Conservation (phyloP, 352 stramenopile genomes). For the Lagenidium giganteum region DNA sequence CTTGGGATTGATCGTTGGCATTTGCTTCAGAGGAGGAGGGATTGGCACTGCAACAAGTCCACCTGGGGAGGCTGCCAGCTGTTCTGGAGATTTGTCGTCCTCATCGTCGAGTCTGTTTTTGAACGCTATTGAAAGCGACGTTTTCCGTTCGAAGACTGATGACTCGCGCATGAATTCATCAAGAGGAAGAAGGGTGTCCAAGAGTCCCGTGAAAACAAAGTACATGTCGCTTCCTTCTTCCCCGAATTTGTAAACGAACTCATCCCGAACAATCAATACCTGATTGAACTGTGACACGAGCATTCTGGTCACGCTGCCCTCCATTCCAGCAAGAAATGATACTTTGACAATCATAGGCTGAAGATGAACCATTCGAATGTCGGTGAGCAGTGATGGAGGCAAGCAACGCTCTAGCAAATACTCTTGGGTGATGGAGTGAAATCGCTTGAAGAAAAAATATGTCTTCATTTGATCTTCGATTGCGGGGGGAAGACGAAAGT, state of each 20-base stretch:
- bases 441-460: slow-evolving; percentile 71
- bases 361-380: slow-evolving; percentile 64
- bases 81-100: too few relatives aligned
- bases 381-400: slow-evolving; percentile 55
- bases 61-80: too few relatives aligned
- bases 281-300: slow-evolving; percentile 68
- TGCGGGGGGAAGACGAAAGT: slow-evolving; percentile 40
- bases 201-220: slow-evolving; percentile 61
- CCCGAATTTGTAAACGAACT: slow-evolving; percentile 59
- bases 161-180: slow-evolving; percentile 27
- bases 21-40: background rate
- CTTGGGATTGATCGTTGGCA: slow-evolving; percentile 4
- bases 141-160: slow-evolving; percentile 20
- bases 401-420: slow-evolving; percentile 54
- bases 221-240: slow-evolving; percentile 72
- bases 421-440: slow-evolving; percentile 72
- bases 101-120: too few relatives aligned
- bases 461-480: slow-evolving; percentile 52
- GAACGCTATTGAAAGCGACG: too few relatives aligned
- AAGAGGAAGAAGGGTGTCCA: slow-evolving; percentile 38
- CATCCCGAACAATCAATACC: slow-evolving; percentile 45
- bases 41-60: background rate
- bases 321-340: slow-evolving; percentile 49
- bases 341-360: slow-evolving; percentile 71
- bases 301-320: slow-evolving; percentile 53